Evolutionary conservation across 306 rosid species (phyloP).

Genomic region (Castanopsis chinensis): DNA sequence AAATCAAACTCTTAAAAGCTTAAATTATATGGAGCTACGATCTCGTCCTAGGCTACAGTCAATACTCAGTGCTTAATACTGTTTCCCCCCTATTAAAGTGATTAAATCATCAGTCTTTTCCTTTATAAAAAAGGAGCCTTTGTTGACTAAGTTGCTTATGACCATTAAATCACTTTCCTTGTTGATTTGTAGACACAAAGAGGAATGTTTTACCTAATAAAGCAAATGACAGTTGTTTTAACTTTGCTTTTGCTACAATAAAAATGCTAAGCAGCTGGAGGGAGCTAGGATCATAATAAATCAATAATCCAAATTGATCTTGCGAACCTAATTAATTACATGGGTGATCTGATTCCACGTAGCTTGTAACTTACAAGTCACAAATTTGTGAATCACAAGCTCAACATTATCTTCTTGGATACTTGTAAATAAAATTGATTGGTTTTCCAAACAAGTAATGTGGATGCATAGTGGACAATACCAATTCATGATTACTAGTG

Average conservation of each 20-base stretch:
- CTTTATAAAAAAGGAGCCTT: conserved; percentile 13
- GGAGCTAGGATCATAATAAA: neutral
- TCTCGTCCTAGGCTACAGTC: conserved; percentile 7
- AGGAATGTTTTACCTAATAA: conserved; percentile 50
- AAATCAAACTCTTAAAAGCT: conserved; percentile 20
- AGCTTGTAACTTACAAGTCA: conserved; percentile 17
- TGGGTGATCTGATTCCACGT: conserved; percentile 37
- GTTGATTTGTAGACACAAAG: conserved; percentile 44
- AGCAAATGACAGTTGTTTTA: conserved; percentile 34
- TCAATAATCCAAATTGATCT: neutral
- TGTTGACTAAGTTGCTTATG: conserved; percentile 43
- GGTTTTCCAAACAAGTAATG: conserved; percentile 24
- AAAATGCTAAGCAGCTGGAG: conserved; percentile 38
- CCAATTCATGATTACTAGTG: neutral
- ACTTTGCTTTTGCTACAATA: conserved; percentile 9
- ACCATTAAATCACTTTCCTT: conserved; percentile 38
- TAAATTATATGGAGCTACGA: conserved; percentile 3
- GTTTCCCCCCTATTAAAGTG: conserved; percentile 20
- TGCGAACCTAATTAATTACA: conserved; percentile 1
- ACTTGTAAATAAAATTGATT: conserved; percentile 36
- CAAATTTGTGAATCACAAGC: conserved; percentile 31
- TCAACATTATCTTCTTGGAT: conserved; percentile 48
- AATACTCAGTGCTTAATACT: conserved; percentile 31
- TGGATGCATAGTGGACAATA: conserved; percentile 16
- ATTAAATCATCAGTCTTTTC: conserved; percentile 28